These are phyloP conservation scores for Trichoderma hamatum DNA, from an alignment of 2,329 filamentous ascomycete genomes.

Conservation along the genomic window DNA sequence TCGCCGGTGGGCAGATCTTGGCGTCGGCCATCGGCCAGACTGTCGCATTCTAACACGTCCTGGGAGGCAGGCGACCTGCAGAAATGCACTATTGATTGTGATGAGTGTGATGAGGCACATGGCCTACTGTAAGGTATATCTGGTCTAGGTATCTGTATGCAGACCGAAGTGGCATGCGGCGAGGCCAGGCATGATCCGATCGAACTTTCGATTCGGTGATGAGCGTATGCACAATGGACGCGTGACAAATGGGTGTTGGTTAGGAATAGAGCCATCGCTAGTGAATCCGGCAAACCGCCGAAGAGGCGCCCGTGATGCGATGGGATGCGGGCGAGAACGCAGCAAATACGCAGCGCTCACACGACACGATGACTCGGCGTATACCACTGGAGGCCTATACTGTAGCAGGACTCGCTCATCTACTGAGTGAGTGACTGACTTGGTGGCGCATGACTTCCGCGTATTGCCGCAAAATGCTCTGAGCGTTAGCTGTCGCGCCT, in stretches of 20 bases:
- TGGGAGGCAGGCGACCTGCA: not conserved
- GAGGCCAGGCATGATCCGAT: conserved; percentile 18
- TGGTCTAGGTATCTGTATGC: not conserved
- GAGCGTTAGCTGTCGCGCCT: not conserved
- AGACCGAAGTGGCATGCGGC: too few species aligned
- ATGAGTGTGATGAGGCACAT: not conserved
- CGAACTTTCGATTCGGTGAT: not conserved
- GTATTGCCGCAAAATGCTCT: not conserved
- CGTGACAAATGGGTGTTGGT: conserved; percentile 1
- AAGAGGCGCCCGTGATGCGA: conserved; percentile 24
- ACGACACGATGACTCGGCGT: conserved; percentile 8
- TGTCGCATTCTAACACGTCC: not conserved
- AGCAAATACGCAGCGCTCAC: not conserved
- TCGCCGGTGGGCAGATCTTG: conserved; percentile 21
- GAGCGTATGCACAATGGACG: not conserved
- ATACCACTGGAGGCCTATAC: not conserved
- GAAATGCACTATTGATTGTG: conserved; percentile 9
- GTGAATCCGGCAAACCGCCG: conserved; percentile 20
- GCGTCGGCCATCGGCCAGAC: conserved; percentile 12
- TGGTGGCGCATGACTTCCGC: not conserved
- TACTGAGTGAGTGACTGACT: not conserved
- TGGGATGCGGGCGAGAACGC: conserved; percentile 5
- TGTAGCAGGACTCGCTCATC: not conserved
- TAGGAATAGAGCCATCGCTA: not conserved
- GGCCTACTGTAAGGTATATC: not conserved